A percentile compares a stretch with the other conserved stretches of the same genome.
Evolutionary conservation across 345 rosid genomes (phyloP).

Genomic region (Eucalyptus cloeziana): DNA sequence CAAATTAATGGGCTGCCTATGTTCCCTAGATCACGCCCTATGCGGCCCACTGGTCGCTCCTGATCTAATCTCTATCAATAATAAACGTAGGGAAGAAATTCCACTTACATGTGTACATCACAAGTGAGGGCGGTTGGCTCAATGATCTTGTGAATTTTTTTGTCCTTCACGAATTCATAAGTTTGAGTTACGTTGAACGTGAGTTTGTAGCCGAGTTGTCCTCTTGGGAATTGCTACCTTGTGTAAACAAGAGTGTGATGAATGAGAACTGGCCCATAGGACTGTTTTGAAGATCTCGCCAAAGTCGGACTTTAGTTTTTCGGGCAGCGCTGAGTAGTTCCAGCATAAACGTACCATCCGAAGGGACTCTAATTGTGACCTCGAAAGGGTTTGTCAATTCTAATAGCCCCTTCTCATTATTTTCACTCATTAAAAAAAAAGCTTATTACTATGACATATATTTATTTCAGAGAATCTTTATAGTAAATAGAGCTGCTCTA

Average conservation of each 20-base stretch:
- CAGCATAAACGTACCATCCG: not conserved
- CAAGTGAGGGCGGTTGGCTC: too few relatives aligned
- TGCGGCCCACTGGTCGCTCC: not conserved
- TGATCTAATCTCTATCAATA: too few relatives aligned
- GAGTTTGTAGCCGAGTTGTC: too few relatives aligned
- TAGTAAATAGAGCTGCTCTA: not conserved
- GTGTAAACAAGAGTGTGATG: not conserved
- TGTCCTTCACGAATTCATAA: too few relatives aligned
- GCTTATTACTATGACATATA: not conserved
- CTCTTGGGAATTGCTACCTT: too few relatives aligned
- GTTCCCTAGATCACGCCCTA: not conserved
- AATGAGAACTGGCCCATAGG: not conserved
- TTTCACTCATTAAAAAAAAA: too few relatives aligned
- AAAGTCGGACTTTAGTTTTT: not conserved
- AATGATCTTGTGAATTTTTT: too few relatives aligned
- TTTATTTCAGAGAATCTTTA: too few relatives aligned
- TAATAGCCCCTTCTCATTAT: not conserved
- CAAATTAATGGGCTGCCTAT: not conserved
- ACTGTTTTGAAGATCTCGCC: not conserved
- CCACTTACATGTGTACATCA: too few relatives aligned
- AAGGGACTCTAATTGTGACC: not conserved
- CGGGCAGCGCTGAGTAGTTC: not conserved
- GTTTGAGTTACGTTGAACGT: too few relatives aligned
- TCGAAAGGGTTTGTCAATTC: not conserved
- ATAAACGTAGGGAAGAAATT: too few relatives aligned